Evolutionary conservation across 2,329 filamentous ascomycete species (phyloP).

Genomic region (Xylariales sp.): DNA sequence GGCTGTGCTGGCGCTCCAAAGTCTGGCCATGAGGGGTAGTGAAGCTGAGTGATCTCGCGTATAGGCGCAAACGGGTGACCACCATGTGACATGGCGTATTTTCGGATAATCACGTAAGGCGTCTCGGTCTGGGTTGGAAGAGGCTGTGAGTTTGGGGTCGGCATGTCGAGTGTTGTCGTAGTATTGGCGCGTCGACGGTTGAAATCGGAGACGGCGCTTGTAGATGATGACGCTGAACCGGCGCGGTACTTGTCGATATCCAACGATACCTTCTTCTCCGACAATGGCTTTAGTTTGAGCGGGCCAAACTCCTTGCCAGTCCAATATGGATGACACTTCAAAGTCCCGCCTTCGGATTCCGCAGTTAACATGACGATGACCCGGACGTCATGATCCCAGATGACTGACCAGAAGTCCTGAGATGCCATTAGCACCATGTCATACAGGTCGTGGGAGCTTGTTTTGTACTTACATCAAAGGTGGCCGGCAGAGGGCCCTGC

Average conservation of each 20-base stretch:
- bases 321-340: slow-evolving; percentile 97
- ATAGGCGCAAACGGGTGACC: slow-evolving; percentile 77
- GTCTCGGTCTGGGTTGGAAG: slow-evolving; percentile 42
- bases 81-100: slow-evolving; percentile 77
- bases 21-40: slow-evolving; percentile 96
- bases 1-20: slow-evolving; percentile 91
- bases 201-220: slow-evolving; percentile 26
- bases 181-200: slow-evolving; percentile 51
- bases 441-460: not conserved
- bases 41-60: slow-evolving; percentile 88
- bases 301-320: slow-evolving; percentile 70
- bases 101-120: slow-evolving; percentile 77
- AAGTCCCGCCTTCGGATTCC: slow-evolving; percentile 84
- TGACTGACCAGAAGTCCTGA: slow-evolving; percentile 94
- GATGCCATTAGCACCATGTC: slow-evolving; percentile 21
- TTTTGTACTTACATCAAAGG: slow-evolving; percentile 67
- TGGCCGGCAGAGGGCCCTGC: slow-evolving; percentile 87
- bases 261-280: slow-evolving; percentile 77
- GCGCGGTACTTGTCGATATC: slow-evolving; percentile 56
- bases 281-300: slow-evolving; percentile 69
- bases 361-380: slow-evolving; percentile 97
- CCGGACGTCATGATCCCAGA: slow-evolving; percentile 95
- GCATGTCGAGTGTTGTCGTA: slow-evolving; percentile 37
- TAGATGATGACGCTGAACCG: slow-evolving; percentile 29
- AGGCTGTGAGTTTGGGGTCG: slow-evolving; percentile 24